Conservation (phyloP, 163 green algal species). For the Scenedesmus sp. region DNA sequence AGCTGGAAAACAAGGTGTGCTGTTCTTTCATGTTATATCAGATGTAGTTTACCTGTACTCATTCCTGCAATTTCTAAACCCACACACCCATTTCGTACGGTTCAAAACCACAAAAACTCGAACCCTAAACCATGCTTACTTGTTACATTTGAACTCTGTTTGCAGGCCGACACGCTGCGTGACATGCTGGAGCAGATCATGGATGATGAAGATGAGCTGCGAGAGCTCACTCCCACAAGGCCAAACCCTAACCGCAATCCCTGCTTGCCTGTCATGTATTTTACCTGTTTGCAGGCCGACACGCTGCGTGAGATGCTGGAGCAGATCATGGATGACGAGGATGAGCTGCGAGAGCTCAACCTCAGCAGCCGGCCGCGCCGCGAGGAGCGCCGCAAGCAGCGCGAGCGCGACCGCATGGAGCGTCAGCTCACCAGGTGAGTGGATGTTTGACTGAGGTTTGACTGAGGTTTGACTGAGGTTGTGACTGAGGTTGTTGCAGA, state of each 20-base stretch:
- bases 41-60: too few species aligned
- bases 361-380: conserved; percentile 82
- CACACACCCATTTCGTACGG: too few species aligned
- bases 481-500: background rate
- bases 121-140: too few species aligned
- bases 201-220: conserved; percentile 95
- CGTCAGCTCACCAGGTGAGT: conserved; percentile 67
- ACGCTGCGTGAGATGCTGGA: conserved; percentile 84
- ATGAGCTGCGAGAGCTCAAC: conserved; percentile 94
- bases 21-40: background rate
- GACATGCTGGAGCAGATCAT: conserved; percentile 95
- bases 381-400: conserved; percentile 83
- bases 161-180: conserved; percentile 29
- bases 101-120: too few species aligned
- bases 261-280: background rate
- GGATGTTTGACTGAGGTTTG: background rate
- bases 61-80: too few species aligned
- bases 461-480: background rate
- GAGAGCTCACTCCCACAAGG: conserved; percentile 73
- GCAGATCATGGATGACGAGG: conserved; percentile 97
- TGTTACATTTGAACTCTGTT: too few species aligned
- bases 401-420: conserved; percentile 87
- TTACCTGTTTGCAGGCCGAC: conserved; percentile 28
- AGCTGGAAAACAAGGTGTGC: conserved; percentile 89
- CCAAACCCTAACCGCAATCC: too few species aligned